Evolutionary conservation across 371 early-diverging fungal genomes (phyloP).

Genomic region (Mucor saturninus): DNA sequence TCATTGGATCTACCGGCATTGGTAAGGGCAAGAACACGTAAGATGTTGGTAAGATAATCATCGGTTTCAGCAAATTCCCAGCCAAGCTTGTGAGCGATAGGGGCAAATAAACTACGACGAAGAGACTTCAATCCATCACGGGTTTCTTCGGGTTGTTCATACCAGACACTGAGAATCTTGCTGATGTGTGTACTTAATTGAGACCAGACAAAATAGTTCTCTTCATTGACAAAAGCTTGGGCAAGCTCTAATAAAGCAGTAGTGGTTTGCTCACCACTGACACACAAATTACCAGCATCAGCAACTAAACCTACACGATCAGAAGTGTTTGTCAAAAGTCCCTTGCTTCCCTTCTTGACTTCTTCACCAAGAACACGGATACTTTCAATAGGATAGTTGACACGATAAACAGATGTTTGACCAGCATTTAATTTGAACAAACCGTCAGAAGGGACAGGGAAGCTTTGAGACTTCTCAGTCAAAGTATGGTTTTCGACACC

Average conservation of each 20-base stretch:
- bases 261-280: conserved; percentile 62
- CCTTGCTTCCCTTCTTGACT: conserved; percentile 54
- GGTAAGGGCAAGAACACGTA: conserved; percentile 51
- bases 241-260: conserved; percentile 60
- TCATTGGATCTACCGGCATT: conserved; percentile 53
- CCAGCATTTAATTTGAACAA: conserved; percentile 63
- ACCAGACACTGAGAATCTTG: conserved; percentile 57
- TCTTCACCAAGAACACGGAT: conserved; percentile 59
- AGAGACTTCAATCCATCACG: conserved; percentile 52
- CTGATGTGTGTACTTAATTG: conserved; percentile 60
- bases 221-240: conserved; percentile 53
- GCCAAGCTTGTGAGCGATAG: conserved; percentile 63
- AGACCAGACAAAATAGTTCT: conserved; percentile 55
- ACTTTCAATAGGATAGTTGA: conserved; percentile 67
- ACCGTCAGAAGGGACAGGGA: conserved; percentile 47
- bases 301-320: conserved; percentile 77
- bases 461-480: conserved; percentile 49
- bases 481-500: conserved; percentile 43
- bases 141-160: conserved; percentile 52
- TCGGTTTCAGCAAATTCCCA: conserved; percentile 59
- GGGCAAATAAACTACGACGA: conserved; percentile 60
- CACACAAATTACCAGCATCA: conserved; percentile 64
- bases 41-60: conserved; percentile 54
- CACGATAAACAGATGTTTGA: conserved; percentile 70
- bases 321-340: conserved; percentile 55